Evolutionary conservation across 208 protist species (phyloP).

Genomic region (Crithidia thermophila): DNA sequence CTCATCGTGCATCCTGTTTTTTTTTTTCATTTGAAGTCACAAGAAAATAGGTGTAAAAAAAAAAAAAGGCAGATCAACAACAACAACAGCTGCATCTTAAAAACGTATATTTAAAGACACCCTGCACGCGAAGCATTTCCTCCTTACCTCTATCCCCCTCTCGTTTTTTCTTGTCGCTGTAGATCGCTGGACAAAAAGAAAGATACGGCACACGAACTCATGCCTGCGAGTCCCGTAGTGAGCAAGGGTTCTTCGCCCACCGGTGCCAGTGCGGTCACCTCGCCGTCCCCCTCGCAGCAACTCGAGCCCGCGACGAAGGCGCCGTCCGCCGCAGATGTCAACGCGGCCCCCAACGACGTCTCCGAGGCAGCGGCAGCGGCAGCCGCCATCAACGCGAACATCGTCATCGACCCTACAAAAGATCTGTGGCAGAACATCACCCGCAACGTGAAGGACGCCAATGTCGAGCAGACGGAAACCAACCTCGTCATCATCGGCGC

Average conservation of each 20-base stretch:
- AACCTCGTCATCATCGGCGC: constrained; percentile 76
- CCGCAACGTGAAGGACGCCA: constrained; percentile 70
- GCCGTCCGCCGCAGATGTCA: not conserved
- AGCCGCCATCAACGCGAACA: constrained; percentile 21
- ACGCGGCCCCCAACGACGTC: not conserved
- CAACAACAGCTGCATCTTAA: too few species aligned
- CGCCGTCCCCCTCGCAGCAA: not conserved
- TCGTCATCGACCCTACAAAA: constrained; percentile 79
- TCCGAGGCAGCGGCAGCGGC: constrained; percentile 12
- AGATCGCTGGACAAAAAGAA: not conserved
- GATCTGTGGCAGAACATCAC: constrained; percentile 92
- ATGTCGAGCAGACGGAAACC: constrained; percentile 60
- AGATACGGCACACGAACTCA: not conserved
- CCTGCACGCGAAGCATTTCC: too few species aligned
- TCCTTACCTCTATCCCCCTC: too few species aligned
- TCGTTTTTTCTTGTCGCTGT: too few species aligned
- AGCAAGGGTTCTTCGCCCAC: not conserved
- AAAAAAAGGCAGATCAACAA: too few species aligned
- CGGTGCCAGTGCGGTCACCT: not conserved
- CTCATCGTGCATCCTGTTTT: not conserved
- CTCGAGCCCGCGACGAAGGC: not conserved
- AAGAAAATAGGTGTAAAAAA: not conserved
- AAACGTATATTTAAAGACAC: too few species aligned
- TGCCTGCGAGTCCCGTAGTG: not conserved
- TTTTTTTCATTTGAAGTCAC: not conserved